phyloP scores from a whole-genome alignment of 2,329 filamentous ascomycete species.

The Ceratocystis cubensis region DNA sequence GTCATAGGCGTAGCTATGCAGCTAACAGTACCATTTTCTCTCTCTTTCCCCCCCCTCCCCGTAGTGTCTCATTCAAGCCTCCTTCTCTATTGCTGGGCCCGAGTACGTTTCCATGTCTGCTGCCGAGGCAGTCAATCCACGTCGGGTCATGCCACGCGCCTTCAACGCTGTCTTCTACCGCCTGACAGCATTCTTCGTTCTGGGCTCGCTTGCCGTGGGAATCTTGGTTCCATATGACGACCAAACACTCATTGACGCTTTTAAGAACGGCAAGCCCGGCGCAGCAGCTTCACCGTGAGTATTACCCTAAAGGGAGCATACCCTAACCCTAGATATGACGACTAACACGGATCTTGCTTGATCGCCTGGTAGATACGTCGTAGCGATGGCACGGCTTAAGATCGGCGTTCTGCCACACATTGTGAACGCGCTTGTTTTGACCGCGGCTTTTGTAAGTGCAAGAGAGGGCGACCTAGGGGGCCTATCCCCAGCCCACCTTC shows the following conservation, averaged over 20 bases:
- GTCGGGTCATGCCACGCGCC: slow-evolving; percentile 55
- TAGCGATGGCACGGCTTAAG: slow-evolving; percentile 54
- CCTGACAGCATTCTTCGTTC: slow-evolving; percentile 60
- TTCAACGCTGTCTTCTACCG: slow-evolving; percentile 73
- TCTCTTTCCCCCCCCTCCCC: slow-evolving; percentile 27
- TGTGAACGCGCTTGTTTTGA: slow-evolving; percentile 60
- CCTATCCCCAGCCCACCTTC: no score
- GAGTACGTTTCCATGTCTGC: slow-evolving; percentile 59
- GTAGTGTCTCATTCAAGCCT: slow-evolving; percentile 58
- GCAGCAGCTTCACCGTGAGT: slow-evolving; percentile 54
- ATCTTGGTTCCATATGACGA: slow-evolving; percentile 61
- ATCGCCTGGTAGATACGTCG: slow-evolving; percentile 29
- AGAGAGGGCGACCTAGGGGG: background rate
- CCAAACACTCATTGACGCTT: slow-evolving; percentile 46
- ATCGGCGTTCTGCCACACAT: slow-evolving; percentile 55
- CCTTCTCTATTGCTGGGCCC: slow-evolving; percentile 54
- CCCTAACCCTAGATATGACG: background rate
- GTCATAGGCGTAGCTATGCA: background rate
- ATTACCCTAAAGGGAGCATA: background rate
- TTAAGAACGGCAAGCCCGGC: slow-evolving; percentile 45
- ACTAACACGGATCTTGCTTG: background rate
- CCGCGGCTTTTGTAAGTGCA: slow-evolving; percentile 30
- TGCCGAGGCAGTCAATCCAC: slow-evolving; percentile 59
- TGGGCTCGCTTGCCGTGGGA: slow-evolving; percentile 59
- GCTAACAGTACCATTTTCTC: background rate